Conservation (phyloP, 768 basidiomycete genomes). For the Calocera viscosa region DNA sequence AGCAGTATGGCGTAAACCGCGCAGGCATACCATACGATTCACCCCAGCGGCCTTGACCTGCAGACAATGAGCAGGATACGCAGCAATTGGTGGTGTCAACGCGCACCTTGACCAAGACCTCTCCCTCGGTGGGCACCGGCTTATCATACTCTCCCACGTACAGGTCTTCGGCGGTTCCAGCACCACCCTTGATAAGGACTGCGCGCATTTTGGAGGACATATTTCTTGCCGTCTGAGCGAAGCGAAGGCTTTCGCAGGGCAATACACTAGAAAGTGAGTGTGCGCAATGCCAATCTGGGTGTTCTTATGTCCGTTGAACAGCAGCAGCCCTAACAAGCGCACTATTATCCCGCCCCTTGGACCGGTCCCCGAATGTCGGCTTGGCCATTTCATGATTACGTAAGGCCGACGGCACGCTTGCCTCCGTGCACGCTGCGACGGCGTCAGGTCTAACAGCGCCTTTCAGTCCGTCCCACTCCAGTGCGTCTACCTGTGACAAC, state of each 20-base stretch:
- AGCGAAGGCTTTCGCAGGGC: background rate
- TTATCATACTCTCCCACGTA: constrained; percentile 60
- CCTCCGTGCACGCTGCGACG: too few relatives aligned
- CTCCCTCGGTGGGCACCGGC: constrained; percentile 42
- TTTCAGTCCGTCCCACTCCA: background rate
- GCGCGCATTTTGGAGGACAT: constrained; percentile 47
- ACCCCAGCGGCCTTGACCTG: constrained; percentile 76
- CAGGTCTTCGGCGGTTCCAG: constrained; percentile 63
- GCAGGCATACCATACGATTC: constrained; percentile 73
- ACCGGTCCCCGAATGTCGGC: too few relatives aligned
- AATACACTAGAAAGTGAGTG: too few relatives aligned
- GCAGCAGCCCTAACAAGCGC: too few relatives aligned
- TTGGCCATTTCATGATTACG: too few relatives aligned
- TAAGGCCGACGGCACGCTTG: too few relatives aligned
- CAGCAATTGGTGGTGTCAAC: background rate
- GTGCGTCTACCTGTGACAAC: background rate
- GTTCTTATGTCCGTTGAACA: too few relatives aligned
- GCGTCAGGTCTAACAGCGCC: too few relatives aligned
- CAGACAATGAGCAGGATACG: background rate
- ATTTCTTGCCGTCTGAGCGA: background rate
- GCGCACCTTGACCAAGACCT: constrained; percentile 71
- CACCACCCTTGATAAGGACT: constrained; percentile 60
- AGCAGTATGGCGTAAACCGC: constrained; percentile 41
- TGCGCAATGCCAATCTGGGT: too few relatives aligned
- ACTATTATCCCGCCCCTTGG: too few relatives aligned